These are phyloP conservation scores for Neofusicoccum kwambonambiense DNA, from an alignment of 2,329 filamentous ascomycete genomes.

Conservation along the genomic window DNA sequence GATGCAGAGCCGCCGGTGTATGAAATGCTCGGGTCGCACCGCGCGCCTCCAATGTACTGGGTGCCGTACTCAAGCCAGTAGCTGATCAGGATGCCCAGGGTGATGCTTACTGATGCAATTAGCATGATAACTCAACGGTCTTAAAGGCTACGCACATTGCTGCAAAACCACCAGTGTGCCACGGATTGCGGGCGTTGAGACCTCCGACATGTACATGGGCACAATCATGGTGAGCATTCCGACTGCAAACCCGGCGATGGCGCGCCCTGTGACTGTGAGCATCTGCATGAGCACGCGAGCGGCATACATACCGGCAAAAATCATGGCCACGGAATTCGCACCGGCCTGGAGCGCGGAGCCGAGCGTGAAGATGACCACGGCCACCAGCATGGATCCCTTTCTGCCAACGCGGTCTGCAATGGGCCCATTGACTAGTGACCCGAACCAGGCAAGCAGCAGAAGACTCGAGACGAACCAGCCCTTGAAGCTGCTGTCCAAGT, in stretches of 20 bases:
- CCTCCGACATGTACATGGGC: constrained; percentile 37
- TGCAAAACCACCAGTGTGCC: constrained; percentile 53
- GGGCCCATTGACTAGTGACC: neutral
- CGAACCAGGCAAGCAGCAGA: neutral
- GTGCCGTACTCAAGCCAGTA: constrained; percentile 49
- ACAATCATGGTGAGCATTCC: constrained; percentile 60
- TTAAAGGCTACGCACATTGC: constrained; percentile 42
- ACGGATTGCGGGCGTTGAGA: neutral
- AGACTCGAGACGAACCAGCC: constrained; percentile 8
- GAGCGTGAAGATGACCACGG: neutral
- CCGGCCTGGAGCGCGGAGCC: neutral
- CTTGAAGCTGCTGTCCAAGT: constrained; percentile 3
- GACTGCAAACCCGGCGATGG: constrained; percentile 64
- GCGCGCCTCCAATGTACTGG: neutral
- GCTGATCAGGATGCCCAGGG: constrained; percentile 62
- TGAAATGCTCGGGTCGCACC: constrained; percentile 49
- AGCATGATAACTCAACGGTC: neutral
- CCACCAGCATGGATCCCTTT: neutral
- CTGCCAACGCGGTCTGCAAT: neutral
- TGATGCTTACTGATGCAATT: constrained; percentile 38
- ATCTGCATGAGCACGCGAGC: constrained; percentile 44
- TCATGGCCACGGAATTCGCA: neutral
- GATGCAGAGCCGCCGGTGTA: constrained; percentile 46
- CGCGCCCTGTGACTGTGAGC: constrained; percentile 62
- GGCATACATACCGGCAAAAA: constrained; percentile 25